Conservation (phyloP, 1,284 basidiomycete species). For the Sporisorium sorghi region DNA sequence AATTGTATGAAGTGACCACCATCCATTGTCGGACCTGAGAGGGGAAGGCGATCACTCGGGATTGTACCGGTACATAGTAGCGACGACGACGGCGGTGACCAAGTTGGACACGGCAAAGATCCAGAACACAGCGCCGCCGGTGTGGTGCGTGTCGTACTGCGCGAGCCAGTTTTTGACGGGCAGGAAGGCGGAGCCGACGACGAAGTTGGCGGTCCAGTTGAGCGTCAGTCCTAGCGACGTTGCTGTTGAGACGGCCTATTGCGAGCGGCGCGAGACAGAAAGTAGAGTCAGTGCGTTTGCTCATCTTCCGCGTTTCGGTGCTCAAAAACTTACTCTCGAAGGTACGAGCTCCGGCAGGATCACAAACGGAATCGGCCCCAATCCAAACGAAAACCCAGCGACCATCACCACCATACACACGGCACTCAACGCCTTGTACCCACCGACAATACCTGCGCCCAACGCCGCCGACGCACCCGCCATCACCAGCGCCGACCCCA, state of each 20-base stretch:
- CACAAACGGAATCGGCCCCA: slow-evolving; percentile 92
- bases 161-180: slow-evolving; percentile 80
- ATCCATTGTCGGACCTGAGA: no score
- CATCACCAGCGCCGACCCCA: slow-evolving; percentile 74
- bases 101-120: slow-evolving; percentile 54
- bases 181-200: slow-evolving; percentile 83
- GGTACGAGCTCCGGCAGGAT: slow-evolving; percentile 93
- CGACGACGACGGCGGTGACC: slow-evolving; percentile 44
- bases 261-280: no score
- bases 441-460: slow-evolving; percentile 77
- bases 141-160: slow-evolving; percentile 40
- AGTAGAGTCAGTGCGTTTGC: not conserved
- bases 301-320: no score
- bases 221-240: slow-evolving; percentile 84
- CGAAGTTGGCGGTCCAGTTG: slow-evolving; percentile 88
- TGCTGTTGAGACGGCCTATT: slow-evolving; percentile 78
- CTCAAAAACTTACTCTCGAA: slow-evolving; percentile 14
- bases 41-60: no score
- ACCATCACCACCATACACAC: slow-evolving; percentile 84
- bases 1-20: no score
- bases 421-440: slow-evolving; percentile 74
- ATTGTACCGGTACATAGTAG: slow-evolving; percentile 44
- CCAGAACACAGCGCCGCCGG: slow-evolving; percentile 61
- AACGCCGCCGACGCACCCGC: slow-evolving; percentile 77
- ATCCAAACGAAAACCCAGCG: slow-evolving; percentile 86